Evolutionary conservation across 2,329 filamentous ascomycete species (phyloP).

Genomic region (Aspergillus candidus): DNA sequence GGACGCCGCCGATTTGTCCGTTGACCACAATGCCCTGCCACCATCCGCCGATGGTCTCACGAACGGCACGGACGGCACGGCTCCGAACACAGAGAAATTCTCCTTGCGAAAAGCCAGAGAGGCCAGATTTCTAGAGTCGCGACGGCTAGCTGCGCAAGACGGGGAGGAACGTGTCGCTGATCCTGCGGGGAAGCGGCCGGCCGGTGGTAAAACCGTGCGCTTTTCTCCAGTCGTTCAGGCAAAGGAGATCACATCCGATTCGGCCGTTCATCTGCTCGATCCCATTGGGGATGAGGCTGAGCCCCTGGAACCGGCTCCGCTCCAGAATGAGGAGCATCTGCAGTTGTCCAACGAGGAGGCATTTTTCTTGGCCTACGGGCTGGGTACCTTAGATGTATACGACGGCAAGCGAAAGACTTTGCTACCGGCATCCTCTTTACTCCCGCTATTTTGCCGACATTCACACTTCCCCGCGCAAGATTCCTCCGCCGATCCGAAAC

Average conservation of each 20-base stretch:
- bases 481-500: constrained; percentile 44
- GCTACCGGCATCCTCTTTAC: constrained; percentile 52
- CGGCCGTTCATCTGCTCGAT: constrained; percentile 14
- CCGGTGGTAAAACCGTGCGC: constrained; percentile 56
- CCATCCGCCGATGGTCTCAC: constrained; percentile 12
- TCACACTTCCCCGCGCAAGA: constrained; percentile 61
- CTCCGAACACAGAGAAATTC: constrained; percentile 24
- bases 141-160: constrained; percentile 13
- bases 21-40: constrained; percentile 10
- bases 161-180: constrained; percentile 2
- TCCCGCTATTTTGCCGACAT: constrained; percentile 61
- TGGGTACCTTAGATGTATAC: constrained; percentile 65
- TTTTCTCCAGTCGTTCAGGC: constrained; percentile 64
- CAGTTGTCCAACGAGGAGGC: constrained; percentile 86
- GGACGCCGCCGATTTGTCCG: constrained; percentile 16
- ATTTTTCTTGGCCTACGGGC: constrained; percentile 77
- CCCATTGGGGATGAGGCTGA: constrained; percentile 12
- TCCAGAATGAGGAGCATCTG: constrained; percentile 69
- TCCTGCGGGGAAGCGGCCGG: constrained; percentile 8
- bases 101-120: constrained; percentile 31
- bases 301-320: constrained; percentile 15
- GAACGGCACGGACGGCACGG: constrained; percentile 14
- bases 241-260: constrained; percentile 48
- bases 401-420: constrained; percentile 29
- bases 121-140: constrained; percentile 21